Conservation (phyloP, 1,284 basidiomycete genomes). For the Cutaneotrichosporon arboriforme region DNA sequence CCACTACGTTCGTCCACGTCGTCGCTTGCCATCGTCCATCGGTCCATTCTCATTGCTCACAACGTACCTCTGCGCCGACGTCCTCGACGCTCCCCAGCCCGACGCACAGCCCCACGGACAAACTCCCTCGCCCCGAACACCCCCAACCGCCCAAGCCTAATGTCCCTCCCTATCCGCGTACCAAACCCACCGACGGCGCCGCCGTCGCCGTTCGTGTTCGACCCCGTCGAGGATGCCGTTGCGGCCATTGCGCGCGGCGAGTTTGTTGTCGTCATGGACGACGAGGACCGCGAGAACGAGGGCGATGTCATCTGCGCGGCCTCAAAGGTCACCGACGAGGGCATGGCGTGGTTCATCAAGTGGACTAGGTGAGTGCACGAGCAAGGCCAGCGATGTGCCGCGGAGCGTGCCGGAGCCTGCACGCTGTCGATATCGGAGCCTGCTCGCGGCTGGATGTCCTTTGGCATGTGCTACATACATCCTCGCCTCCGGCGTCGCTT, state of each 20-base stretch:
- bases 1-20: neutral
- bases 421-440: no score
- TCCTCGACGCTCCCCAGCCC: no score
- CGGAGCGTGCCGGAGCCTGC: no score
- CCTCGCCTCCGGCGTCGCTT: no score
- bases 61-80: no score
- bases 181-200: constrained; percentile 24
- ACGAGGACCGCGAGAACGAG: constrained; percentile 88
- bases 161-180: constrained; percentile 33
- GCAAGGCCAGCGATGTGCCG: no score
- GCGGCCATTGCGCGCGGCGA: constrained; percentile 74
- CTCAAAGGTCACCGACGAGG: constrained; percentile 75
- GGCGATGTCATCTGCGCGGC: constrained; percentile 87
- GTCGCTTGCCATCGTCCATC: neutral
- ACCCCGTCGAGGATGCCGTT: constrained; percentile 72
- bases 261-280: constrained; percentile 93
- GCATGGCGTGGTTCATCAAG: constrained; percentile 99
- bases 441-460: no score
- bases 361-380: constrained; percentile 69
- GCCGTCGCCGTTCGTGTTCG: constrained; percentile 52
- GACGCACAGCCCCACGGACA: no score
- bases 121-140: neutral
- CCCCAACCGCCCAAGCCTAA: constrained; percentile 5
- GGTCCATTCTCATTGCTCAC: neutral
- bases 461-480: neutral